Percentiles rank a stretch among this genome's conserved stretches.
Evolutionary conservation across 495 filamentous ascomycete species (phyloP).

Genomic region (Oleoguttula mirabilis): DNA sequence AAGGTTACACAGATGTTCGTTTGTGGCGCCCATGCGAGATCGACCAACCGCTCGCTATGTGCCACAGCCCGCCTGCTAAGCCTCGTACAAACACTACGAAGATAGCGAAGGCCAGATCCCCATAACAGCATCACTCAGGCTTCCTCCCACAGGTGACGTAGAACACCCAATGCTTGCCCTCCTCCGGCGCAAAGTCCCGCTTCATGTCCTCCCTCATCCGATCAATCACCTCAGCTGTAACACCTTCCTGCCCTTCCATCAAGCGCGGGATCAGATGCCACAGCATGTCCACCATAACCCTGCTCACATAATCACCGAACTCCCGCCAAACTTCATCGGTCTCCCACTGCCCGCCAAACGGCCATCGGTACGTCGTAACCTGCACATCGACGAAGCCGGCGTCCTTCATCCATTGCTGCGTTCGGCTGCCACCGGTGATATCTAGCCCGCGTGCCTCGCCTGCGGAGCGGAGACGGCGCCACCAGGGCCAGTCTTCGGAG

Average conservation of each 20-base stretch:
- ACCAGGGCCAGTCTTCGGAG: conserved; percentile 2
- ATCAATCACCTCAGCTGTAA: neutral
- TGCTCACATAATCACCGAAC: neutral
- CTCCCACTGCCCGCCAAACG: no score
- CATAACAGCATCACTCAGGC: no score
- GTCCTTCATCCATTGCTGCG: conserved; percentile 1
- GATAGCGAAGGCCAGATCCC: no score
- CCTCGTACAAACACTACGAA: no score
- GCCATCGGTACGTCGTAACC: no score
- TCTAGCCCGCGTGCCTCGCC: neutral
- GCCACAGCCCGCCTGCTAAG: no score
- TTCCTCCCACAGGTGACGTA: conserved; percentile 1
- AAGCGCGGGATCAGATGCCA: neutral
- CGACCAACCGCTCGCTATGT: no score
- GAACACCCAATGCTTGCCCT: conserved; percentile 2
- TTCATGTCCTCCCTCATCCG: neutral
- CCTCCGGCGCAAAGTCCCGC: conserved; percentile 1
- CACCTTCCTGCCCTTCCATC: neutral
- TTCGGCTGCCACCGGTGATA: neutral
- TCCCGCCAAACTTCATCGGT: no score
- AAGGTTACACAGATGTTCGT: no score
- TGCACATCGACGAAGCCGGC: neutral
- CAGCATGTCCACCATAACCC: neutral
- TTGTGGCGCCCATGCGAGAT: no score
- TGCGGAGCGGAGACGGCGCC: neutral